phyloP scores from a whole-genome alignment of 148 eudicot species.

The Vaccinium macrocarpon region DNA sequence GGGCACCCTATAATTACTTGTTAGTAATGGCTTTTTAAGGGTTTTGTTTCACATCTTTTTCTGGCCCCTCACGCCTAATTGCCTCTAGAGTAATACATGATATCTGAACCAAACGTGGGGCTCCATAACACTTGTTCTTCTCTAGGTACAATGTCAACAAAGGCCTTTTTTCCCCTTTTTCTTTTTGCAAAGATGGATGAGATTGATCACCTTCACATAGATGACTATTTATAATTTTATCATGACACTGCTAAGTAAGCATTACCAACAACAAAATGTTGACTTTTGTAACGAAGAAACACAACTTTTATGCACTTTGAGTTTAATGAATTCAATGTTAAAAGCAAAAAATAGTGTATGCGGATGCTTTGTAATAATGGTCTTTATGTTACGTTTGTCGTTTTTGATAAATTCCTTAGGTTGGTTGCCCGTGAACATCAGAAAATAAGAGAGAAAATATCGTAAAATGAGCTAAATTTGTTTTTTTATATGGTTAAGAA shows the following conservation, averaged over 20 bases:
- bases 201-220: conserved; percentile 7
- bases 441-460: neutral
- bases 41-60: conserved; percentile 11
- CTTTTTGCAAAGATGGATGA: neutral
- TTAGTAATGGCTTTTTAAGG: neutral
- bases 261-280: neutral
- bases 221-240: neutral
- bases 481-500: neutral
- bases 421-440: neutral
- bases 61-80: conserved; percentile 1
- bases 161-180: neutral
- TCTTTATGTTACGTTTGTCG: neutral
- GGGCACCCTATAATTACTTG: neutral
- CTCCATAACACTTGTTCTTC: neutral
- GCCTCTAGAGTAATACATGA: conserved; percentile 10
- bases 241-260: conserved; percentile 8
- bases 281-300: conserved; percentile 7
- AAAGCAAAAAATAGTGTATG: neutral
- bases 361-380: neutral
- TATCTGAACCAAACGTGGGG: conserved; percentile 19
- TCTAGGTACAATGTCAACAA: conserved; percentile 17
- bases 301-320: neutral
- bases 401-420: neutral
- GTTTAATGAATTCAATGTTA: conserved; percentile 13
- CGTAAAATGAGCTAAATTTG: neutral